Base-by-base conservation (phyloP, 352 stramenopile species). In the Pythium rhizo-oryzae region DNA sequence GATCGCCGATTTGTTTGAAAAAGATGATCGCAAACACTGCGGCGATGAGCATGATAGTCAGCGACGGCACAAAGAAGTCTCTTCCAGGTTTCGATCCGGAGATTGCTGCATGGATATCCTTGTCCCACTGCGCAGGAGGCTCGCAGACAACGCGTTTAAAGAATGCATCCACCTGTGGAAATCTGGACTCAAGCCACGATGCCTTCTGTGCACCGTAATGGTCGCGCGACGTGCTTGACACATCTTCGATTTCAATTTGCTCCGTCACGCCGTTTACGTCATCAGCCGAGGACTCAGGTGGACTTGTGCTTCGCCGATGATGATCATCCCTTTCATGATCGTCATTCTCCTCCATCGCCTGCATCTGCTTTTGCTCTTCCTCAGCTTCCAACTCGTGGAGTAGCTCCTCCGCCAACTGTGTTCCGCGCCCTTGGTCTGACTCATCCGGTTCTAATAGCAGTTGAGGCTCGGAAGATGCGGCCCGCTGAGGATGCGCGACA, bases 41-140 rank as follows among this genome's bases (percentile, higher is more conserved):
- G 12, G 80, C 86, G 24, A 94, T 77, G 35, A 94, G 63, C 58
- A 88, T 73, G 37, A 90, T 62, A 2, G 77, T 76, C 16, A 96
- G 78, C 39, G 87, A 93, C 8, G 75, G 60, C 4, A 87, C 84
- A 71, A 91, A 92, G 57, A 80, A 94, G 67, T 94, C 85, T 5
- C 85, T 75, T 13, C 89, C 89, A 0, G 89, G 89, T 53, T 96
- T 96, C 37, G 85, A 78, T 1, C 85, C 87, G 2, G 76, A 82
- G 50, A 94, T 92, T 5, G 89, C 87, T 15, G 87, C 80, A 30
- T 96, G 81, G 44, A 95, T 95, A 59, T 95, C 85, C 56, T 90
- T 93, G 70, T 96, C 89, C 89, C 89, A 96, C 56, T 92, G 76
- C 50, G 77, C 43, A 12, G 89, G 89, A 35, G 86, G 84, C 12